Evolutionary conservation across 345 rosid genomes (phyloP).

Genomic region (Corymbia maculata): DNA sequence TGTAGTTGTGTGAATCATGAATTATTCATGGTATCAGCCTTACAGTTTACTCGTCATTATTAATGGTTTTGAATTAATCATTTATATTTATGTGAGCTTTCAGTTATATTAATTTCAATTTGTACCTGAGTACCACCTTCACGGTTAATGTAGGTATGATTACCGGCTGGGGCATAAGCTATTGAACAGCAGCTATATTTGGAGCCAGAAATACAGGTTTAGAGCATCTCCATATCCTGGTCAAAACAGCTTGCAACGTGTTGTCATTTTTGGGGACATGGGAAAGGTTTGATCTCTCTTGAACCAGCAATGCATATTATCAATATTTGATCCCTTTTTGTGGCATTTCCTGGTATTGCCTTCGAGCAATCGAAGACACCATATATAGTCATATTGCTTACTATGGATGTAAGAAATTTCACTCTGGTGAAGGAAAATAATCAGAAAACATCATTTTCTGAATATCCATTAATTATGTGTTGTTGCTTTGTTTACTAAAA

Average conservation of each 20-base stretch:
- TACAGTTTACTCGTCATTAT: not conserved
- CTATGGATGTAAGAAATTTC: too few relatives aligned
- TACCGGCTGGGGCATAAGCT: conserved; percentile 22
- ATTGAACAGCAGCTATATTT: conserved; percentile 1
- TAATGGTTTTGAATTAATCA: not conserved
- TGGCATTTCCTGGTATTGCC: too few relatives aligned
- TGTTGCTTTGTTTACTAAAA: too few relatives aligned
- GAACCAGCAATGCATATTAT: not conserved
- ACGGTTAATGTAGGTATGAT: conserved; percentile 5
- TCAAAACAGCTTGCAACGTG: conserved; percentile 73
- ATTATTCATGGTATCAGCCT: too few relatives aligned
- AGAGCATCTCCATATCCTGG: conserved; percentile 82
- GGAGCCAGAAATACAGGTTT: conserved; percentile 34
- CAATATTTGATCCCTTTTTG: not conserved
- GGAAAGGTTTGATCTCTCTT: conserved; percentile 3
- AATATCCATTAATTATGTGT: too few relatives aligned
- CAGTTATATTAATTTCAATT: not conserved
- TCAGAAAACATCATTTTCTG: too few relatives aligned
- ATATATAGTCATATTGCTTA: too few relatives aligned
- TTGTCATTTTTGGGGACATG: conserved; percentile 78
- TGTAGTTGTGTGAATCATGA: too few relatives aligned
- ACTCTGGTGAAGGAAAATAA: too few relatives aligned
- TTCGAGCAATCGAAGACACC: too few relatives aligned
- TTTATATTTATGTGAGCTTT: not conserved
- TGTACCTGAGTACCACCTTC: not conserved